Evolutionary conservation across 257 asterid genomes (phyloP), one percentile per base, ranked within the genome.

Genomic region (Thymus quinquecostatus): DNA sequence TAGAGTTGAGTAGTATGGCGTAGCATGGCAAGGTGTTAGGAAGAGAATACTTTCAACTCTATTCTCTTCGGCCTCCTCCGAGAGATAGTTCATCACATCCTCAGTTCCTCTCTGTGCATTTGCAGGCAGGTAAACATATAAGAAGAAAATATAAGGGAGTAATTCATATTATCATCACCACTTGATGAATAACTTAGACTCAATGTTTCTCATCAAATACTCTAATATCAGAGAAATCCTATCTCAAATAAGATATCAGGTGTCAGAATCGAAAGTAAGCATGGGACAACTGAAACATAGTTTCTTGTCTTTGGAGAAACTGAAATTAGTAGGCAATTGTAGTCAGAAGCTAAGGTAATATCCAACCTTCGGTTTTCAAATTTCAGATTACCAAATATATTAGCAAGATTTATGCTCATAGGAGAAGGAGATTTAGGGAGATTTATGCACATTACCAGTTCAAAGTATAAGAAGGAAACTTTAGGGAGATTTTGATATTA

Each of bases 1-100:
- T 66, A 95, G 82, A 60, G 90, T 77, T 68, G 99, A 95, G 85
- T 92, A 95, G 89, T 92, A 95, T 6, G 99, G 98, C 51, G 99
- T 89, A 34, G 99, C 90, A 70, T 95, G 99, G 86, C 99, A 95
- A 7, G 96, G 98, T 33, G 87, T 89, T 56, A 95, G 75, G 81
- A 92, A 95, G 70, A 95, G 88, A 64, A 92, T 77, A 36, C 81
- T 81, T 81, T 75, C 75, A 69, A 92, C 96, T 70, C 82, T 86
- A 54, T 83, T 84, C 56, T 75, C 77, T 6, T 58, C 70, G 14
- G 98, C 98, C 83, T 82, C 96, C 43, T 68, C 47, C 0, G 97
- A 81, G 47, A 95, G 92, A 78, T 86, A 87, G 85, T 88, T 86
- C 96, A 89, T 89, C 21, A 79, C 96, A 79, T 95, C 98, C 81